Percentiles rank a stretch among this genome's conserved stretches.
phyloP scores from a whole-genome alignment of 1,139 yeast genomes.

The Hanseniaspora gamundiae region DNA sequence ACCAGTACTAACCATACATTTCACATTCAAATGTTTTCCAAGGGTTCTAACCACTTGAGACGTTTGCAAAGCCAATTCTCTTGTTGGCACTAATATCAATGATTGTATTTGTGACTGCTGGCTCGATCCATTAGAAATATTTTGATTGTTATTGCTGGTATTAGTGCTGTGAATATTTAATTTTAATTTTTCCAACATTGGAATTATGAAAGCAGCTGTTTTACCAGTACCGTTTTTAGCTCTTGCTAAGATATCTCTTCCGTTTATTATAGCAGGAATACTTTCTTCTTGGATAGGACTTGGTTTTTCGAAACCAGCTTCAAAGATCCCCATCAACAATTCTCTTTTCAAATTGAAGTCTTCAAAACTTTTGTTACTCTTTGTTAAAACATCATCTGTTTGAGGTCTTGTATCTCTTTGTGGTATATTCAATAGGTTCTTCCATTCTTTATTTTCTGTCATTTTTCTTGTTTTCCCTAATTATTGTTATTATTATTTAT shows the following conservation, averaged over 20 bases:
- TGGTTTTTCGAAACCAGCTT: conserved; percentile 97
- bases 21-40: conserved; percentile 84
- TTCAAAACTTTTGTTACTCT: conserved; percentile 86
- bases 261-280: conserved; percentile 89
- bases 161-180: conserved; percentile 42
- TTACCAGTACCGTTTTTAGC: conserved; percentile 99
- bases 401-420: conserved; percentile 82
- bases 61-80: conserved; percentile 94
- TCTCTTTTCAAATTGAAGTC: conserved; percentile 87
- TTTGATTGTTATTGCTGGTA: neutral
- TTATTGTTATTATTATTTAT: neutral
- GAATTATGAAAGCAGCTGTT: conserved; percentile 91
- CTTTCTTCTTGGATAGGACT: conserved; percentile 98
- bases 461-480: neutral
- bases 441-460: conserved; percentile 37
- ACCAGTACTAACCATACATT: conserved; percentile 98
- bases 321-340: conserved; percentile 93
- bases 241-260: conserved; percentile 92
- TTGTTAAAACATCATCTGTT: conserved; percentile 89
- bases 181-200: conserved; percentile 71
- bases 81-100: conserved; percentile 79
- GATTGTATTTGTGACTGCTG: conserved; percentile 47
- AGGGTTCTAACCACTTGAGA: conserved; percentile 96
- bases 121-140: neutral
- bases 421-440: conserved; percentile 61